Base-by-base conservation (phyloP, 345 rosid species). In the Brassica carinata region DNA sequence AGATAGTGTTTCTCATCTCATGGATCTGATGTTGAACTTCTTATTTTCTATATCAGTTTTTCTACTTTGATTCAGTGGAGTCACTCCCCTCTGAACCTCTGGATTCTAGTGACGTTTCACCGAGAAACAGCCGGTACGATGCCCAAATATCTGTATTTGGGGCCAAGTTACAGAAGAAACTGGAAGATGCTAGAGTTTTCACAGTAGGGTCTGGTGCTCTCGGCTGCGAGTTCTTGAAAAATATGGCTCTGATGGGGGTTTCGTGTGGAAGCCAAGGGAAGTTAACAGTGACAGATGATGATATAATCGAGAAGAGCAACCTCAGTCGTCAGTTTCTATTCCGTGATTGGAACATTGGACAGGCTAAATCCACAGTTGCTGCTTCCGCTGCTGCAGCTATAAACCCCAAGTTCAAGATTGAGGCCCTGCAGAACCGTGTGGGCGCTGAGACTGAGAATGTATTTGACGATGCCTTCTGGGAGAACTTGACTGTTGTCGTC, bases 111-210 rank as follows among this genome's bases (percentile, higher is more conserved):
- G 97, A 91, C 58, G 84, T 87, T 51, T 89, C 83, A 77, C 97
- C 95, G 23, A 73, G 87, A 61, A 91, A 89, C 81, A 86, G 94
- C 80, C 98, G 95, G 40, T 90, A 96, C 73, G 98, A 96, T 86
- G 98, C 99, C 45, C 99, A 96, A 76, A 94, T 94, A 83, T 96
- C 98, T 64, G 99, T 96, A 69, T 96, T 96, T 81, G 99, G 99
- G 74, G 86, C 95, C 76, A 90, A 86, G 86, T 87, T 96, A 63
- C 99, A 96, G 87, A 87, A 94, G 89, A 96, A 94, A 76, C 88
- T 96, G 75, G 92, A 94, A 84, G 91, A 96, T 87, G 97, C 99
- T 48, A 82, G 74, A 75, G 89, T 88, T 38, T 96, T 93, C 80
- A 81, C 90, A 0, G 97, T 96, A n/a, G 98, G 99, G 78, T 92